These are phyloP conservation scores for Dioszegia hungarica DNA, from an alignment of 768 basidiomycete genomes.

Conservation along the genomic window DNA sequence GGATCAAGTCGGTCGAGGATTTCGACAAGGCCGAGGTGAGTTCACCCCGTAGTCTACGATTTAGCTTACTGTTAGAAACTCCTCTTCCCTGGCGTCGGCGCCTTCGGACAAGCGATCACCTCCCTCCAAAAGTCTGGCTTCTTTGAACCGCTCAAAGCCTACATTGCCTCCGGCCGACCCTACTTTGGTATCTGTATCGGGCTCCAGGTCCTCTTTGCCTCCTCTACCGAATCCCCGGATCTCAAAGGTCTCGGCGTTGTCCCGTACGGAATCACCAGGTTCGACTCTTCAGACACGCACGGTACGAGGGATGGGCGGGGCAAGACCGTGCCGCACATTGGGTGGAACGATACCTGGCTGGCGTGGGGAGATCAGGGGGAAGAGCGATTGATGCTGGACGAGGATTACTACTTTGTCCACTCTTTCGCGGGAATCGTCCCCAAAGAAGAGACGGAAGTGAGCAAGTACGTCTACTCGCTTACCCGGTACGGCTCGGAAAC, in stretches of 20 bases:
- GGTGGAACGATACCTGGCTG: slow-evolving; percentile 77
- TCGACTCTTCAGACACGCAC: slow-evolving; percentile 49
- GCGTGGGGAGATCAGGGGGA: slow-evolving; percentile 50
- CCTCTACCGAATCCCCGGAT: slow-evolving; percentile 70
- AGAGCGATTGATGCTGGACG: slow-evolving; percentile 42
- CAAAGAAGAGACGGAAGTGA: slow-evolving; percentile 47
- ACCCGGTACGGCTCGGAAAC: slow-evolving; percentile 92
- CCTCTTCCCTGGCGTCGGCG: slow-evolving; percentile 94
- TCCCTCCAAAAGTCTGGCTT: slow-evolving; percentile 69
- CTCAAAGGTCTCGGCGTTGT: slow-evolving; percentile 75
- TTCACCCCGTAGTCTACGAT: slow-evolving; percentile 19
- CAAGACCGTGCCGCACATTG: slow-evolving; percentile 95
- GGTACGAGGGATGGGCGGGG: slow-evolving; percentile 40
- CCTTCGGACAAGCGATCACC: slow-evolving; percentile 80
- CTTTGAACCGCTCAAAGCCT: slow-evolving; percentile 70
- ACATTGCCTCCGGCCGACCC: slow-evolving; percentile 79
- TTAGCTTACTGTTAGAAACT: slow-evolving; percentile 62
- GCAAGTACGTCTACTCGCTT: slow-evolving; percentile 74
- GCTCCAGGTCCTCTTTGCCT: slow-evolving; percentile 88
- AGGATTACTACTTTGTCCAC: slow-evolving; percentile 94
- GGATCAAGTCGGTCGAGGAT: slow-evolving; percentile 76
- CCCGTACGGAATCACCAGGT: slow-evolving; percentile 71
- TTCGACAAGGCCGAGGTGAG: slow-evolving; percentile 85
- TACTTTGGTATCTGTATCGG: slow-evolving; percentile 96
- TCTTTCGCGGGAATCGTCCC: slow-evolving; percentile 58